These are phyloP conservation scores for Phytopythium litorale DNA, from an alignment of 352 stramenopile genomes.

Conservation along the genomic window DNA sequence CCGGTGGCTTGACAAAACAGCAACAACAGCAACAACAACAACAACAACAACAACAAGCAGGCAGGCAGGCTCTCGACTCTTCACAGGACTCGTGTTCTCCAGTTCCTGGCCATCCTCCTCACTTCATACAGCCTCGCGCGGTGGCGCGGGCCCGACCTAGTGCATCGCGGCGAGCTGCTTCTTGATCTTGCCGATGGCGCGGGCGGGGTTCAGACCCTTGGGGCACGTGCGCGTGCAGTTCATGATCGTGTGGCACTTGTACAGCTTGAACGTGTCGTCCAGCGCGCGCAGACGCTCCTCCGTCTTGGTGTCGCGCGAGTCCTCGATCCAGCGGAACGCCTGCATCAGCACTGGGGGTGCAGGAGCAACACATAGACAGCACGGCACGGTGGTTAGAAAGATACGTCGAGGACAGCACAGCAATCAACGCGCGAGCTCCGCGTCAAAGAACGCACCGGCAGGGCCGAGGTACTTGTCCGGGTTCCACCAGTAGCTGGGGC, in stretches of 20 bases:
- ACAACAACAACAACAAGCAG: neutral
- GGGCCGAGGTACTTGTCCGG: conserved; percentile 93
- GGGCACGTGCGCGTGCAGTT: conserved; percentile 99
- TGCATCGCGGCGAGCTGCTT: conserved; percentile 88
- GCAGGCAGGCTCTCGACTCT: neutral
- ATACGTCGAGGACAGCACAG: neutral
- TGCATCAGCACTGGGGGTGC: conserved; percentile 82
- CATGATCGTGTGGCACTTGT: conserved; percentile 99
- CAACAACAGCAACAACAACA: neutral
- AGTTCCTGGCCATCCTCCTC: neutral
- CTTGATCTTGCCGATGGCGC: conserved; percentile 99
- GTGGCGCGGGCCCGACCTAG: conserved; percentile 20
- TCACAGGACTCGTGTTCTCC: neutral
- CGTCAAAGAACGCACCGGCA: conserved; percentile 41
- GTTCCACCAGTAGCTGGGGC: conserved; percentile 99
- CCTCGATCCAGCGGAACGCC: conserved; percentile 98
- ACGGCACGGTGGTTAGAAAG: conserved; percentile 4
- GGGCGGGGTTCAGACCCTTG: conserved; percentile 99
- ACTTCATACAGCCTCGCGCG: neutral
- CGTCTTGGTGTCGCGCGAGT: conserved; percentile 97
- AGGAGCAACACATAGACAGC: conserved; percentile 3
- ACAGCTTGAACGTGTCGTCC: conserved; percentile 99
- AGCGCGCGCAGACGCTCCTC: conserved; percentile 94
- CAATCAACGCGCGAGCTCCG: neutral
- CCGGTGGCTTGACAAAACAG: neutral